Evolutionary conservation across 257 asterid genomes (phyloP), one percentile per base, ranked within the genome.

Genomic region (Coffea canephora): DNA sequence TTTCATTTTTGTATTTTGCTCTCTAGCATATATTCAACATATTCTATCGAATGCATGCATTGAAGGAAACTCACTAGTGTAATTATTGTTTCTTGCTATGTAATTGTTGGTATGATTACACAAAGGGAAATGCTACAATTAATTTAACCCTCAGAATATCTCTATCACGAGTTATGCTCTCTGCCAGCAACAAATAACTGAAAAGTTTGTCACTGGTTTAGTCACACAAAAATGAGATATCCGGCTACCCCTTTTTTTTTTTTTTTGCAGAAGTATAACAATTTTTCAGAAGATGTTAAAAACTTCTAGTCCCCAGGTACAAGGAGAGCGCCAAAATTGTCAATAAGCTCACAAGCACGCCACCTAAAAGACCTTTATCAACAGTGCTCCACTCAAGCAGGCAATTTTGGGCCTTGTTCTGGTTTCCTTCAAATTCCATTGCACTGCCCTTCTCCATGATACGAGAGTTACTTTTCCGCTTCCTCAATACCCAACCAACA

Each of bases 331-430:
- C 91, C 52, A 91, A 73, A 49, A 92, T 86, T 43, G 87, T 86
- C 76, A 90, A 81, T 81, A 90, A 79, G 89, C 98, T 89, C 81
- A 87, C 78, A 36, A 90, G 41, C 68, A 88, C 83, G 72, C 94
- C 94, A 31, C 86, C 80, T 77, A 93, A 80, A 76, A 93, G 93
- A 75, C 91, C 91, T 79, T 75, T 87, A 78, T 91, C 97, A 46
- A 89, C 78, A n/a, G 75, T 67, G 72, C 62, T 85, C 94, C 95
- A 90, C n/a, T 84, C 83, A 11, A 61, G 79, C 67, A 50, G 74
- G 71, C 21, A 41, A 45, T 62, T 49, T 49, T 76, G 14, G 61
- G 71, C 78, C 52, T 41, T 65, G 69, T 69, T 85, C 75, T 46
- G 87, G 81, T 85, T 88, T 71, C 80, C 86, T 41, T 87, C 81